phyloP scores from a whole-genome alignment of 108 stramenopile species.

The Cylindrotheca fusiformis region DNA sequence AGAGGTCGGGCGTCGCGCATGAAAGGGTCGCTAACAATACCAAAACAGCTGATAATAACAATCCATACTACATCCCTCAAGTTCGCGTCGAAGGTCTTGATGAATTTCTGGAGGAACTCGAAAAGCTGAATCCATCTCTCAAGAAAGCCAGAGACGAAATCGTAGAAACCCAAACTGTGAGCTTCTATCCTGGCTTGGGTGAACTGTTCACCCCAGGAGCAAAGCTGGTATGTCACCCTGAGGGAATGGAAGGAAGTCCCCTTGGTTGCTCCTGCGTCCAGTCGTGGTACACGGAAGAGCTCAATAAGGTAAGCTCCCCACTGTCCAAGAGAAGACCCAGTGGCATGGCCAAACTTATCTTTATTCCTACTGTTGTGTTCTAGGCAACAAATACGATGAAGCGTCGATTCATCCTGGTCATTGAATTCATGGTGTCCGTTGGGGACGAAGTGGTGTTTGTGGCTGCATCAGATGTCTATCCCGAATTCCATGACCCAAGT shows the following conservation, averaged over 20 bases:
- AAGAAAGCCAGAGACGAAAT: slow-evolving; percentile 49
- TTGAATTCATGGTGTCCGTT: slow-evolving; percentile 62
- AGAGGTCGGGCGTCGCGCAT: slow-evolving; percentile 25
- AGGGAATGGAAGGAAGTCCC: slow-evolving; percentile 66
- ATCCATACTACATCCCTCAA: slow-evolving; percentile 37
- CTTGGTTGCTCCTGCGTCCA: slow-evolving; percentile 61
- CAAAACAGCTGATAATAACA: slow-evolving; percentile 11
- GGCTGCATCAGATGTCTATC: slow-evolving; percentile 61
- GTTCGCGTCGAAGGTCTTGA: slow-evolving; percentile 45
- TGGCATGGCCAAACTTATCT: no score
- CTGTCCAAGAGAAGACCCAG: no score
- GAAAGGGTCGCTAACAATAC: slow-evolving; percentile 5
- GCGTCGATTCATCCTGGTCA: slow-evolving; percentile 54
- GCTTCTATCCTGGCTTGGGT: slow-evolving; percentile 63
- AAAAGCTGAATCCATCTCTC: slow-evolving; percentile 39
- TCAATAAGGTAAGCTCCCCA: no score
- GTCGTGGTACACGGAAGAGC: slow-evolving; percentile 64
- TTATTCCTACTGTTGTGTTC: no score
- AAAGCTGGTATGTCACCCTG: slow-evolving; percentile 51
- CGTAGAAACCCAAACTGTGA: slow-evolving; percentile 43
- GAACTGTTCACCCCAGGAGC: slow-evolving; percentile 64
- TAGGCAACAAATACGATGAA: slow-evolving; percentile 62
- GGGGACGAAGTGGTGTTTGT: slow-evolving; percentile 67
- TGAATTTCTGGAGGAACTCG: slow-evolving; percentile 43
- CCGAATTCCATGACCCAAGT: slow-evolving; percentile 59